phyloP scores from a whole-genome alignment of 2,329 filamentous ascomycete species.

The Verticillium albo-atrum region DNA sequence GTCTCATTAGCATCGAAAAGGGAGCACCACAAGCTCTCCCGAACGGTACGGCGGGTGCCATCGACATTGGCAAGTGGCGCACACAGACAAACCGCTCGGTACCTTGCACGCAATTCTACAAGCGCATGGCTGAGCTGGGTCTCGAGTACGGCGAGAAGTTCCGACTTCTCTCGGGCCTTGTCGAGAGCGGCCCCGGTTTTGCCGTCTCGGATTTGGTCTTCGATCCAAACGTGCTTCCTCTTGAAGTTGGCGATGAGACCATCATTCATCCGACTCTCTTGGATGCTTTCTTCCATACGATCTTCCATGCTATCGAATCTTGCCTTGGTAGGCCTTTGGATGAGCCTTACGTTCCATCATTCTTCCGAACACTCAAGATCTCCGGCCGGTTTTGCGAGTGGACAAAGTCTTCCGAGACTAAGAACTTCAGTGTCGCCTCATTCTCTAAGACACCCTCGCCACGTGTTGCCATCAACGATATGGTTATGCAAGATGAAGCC shows the following conservation, averaged over 20 bases:
- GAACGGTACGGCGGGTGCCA: constrained; percentile 1
- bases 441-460: constrained; percentile 18
- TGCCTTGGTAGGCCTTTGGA: constrained; percentile 15
- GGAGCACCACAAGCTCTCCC: constrained; percentile 9
- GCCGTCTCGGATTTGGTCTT: constrained; percentile 14
- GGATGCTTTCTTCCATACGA: constrained; percentile 20
- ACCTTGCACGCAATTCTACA: constrained; percentile 15
- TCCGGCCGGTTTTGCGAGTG: constrained; percentile 15
- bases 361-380: constrained; percentile 15
- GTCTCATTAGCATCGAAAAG: constrained; percentile 13
- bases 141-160: constrained; percentile 18
- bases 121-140: constrained; percentile 16
- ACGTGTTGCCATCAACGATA: constrained; percentile 18
- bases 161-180: constrained; percentile 14
- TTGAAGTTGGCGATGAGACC: constrained; percentile 16
- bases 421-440: constrained; percentile 14
- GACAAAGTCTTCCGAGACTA: constrained; percentile 7
- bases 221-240: constrained; percentile 11
- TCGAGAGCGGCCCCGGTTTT: constrained; percentile 18
- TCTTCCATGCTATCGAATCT: constrained; percentile 19
- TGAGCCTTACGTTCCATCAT: constrained; percentile 19
- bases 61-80: constrained; percentile 9
- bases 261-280: constrained; percentile 17
- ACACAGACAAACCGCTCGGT: constrained; percentile 17
- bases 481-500: constrained; percentile 14